Base-by-base conservation (phyloP, 1,284 basidiomycete species). In the Malassezia sympodialis region DNA sequence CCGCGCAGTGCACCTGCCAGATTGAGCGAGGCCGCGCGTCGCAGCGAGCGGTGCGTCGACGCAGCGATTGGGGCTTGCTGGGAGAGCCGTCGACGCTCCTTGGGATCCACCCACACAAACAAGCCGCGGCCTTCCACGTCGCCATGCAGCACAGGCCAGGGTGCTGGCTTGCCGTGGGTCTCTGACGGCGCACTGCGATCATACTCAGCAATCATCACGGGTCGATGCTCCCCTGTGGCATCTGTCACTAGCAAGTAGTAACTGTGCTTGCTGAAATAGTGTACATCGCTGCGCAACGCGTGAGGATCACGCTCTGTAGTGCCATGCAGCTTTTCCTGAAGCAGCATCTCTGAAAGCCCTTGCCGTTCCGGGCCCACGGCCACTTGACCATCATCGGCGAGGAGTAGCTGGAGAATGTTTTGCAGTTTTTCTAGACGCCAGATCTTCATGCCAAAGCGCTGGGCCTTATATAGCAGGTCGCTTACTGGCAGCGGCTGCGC, bases 201-300 rank as follows among this genome's bases (percentile, higher is more conserved):
- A 66, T 79, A 82, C 65, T 82, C 80, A 56, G 79, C 79, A 55
- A 76, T 74, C 68, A 80, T 78, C 66, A 82, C 76, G 4, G 81
- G 78, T 24, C 79, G 77, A 64, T 80, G 76, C 51, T 90, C 85
- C 57, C 85, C 82, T 6, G 82, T 83, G 56, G 89, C 82, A 68
- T 98, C 94, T 73, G 96, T 91, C 24, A 98, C 82, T 37, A 98
- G 80, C 27, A 96, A 80, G 74, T 88, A 96, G 72, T 81, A 84
- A 53, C 81, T 83, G 44, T 82, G 80, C 51, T 84, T 83, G 27
- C 82, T 78, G 76, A 98, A 98, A 76, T 98, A 99, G 61, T 83
- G 82, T 70, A 83, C 90, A 76, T 93, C 89, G 58, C 86, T 83
- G 43, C 90, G 83, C 54, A 83, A 86, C 49, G 91, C 87, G 11